Evolutionary conservation across 2,329 filamentous ascomycete species (phyloP).

Genomic region (Saccharata proteae): DNA sequence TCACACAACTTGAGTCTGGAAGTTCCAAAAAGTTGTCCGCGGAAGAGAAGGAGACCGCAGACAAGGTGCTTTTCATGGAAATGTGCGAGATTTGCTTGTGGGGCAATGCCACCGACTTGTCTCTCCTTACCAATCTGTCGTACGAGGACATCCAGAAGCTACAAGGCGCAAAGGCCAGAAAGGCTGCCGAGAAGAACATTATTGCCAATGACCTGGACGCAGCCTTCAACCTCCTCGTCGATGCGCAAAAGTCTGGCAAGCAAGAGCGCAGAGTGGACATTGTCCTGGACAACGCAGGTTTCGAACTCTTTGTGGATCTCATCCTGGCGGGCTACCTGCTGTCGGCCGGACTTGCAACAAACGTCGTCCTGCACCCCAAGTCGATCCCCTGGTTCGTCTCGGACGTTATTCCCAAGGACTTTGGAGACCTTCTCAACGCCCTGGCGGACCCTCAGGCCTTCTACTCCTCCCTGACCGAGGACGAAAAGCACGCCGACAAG

Average conservation of each 20-base stretch:
- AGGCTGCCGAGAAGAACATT: slow-evolving; percentile 82
- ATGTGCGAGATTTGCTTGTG: slow-evolving; percentile 96
- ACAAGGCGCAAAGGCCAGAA: slow-evolving; percentile 77
- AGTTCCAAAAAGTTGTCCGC: slow-evolving; percentile 30
- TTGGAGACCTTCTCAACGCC: slow-evolving; percentile 66
- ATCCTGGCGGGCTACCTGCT: slow-evolving; percentile 85
- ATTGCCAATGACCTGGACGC: slow-evolving; percentile 69
- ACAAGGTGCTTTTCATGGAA: slow-evolving; percentile 71
- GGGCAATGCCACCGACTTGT: slow-evolving; percentile 94
- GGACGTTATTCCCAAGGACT: slow-evolving; percentile 80
- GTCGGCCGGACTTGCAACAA: slow-evolving; percentile 71
- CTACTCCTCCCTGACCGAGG: slow-evolving; percentile 63
- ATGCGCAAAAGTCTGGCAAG: slow-evolving; percentile 50
- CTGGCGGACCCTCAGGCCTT: slow-evolving; percentile 68
- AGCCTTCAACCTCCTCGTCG: slow-evolving; percentile 57
- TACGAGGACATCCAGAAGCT: slow-evolving; percentile 97
- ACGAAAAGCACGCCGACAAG: slow-evolving; percentile 43
- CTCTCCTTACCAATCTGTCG: slow-evolving; percentile 74
- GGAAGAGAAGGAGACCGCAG: slow-evolving; percentile 47
- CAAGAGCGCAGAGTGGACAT: slow-evolving; percentile 74
- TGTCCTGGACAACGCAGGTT: slow-evolving; percentile 92
- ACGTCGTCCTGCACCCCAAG: slow-evolving; percentile 83
- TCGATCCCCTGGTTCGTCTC: slow-evolving; percentile 97
- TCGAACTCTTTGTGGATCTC: slow-evolving; percentile 92
- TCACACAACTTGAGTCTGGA: slow-evolving; percentile 51